Base-by-base conservation (phyloP, 2,329 filamentous ascomycete genomes). In the Aspergillus sp. region DNA sequence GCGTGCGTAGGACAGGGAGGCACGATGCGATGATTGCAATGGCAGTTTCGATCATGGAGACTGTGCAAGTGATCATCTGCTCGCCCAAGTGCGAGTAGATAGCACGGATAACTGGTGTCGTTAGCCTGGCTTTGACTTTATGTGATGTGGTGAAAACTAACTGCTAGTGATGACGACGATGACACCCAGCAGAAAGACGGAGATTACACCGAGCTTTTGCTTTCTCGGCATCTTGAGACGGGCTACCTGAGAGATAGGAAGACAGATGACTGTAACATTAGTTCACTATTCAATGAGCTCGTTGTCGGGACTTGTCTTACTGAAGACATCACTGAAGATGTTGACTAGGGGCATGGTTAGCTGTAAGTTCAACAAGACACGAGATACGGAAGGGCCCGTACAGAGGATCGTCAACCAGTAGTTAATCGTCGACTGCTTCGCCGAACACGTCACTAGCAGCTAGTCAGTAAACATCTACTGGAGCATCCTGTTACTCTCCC, bases 41-140 rank as follows among this genome's bases (percentile, higher is more conserved):
- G 25, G 62, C 54, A 15, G 65, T 66, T 61, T 68, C 66, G 41
- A 68, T 57, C 65, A 68, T 66, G 17, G 65, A 67, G 9, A 68
- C 66, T n/a, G 66, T 67, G 60, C 66, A 68, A 23, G 65, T 68
- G 17, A 68, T 67, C 61, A 68, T 65, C 60, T 68, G 65, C 39
- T 67, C 59, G 45, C 64, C 64, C 38, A 43, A 59, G 43, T 59
- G 50, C 58, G 66, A 63, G 58, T 65, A 68, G 38, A 66, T 63
- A 25, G 65, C 66, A 3, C 66, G 65, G 23, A 68, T 67, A n/a
- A 68, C 66, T 68, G 39, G 8, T 19, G 8, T n/a, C 9, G 38
- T 58, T 47, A 32, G 53, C 55, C 49, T 30, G 48, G 28, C 10
- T 32, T 49, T 9, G 10, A 13, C 28, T 30, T 30, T 10, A n/a